Evolutionary conservation across 2,329 filamentous ascomycete genomes (phyloP).

Genomic region (Sporothrix pallida): DNA sequence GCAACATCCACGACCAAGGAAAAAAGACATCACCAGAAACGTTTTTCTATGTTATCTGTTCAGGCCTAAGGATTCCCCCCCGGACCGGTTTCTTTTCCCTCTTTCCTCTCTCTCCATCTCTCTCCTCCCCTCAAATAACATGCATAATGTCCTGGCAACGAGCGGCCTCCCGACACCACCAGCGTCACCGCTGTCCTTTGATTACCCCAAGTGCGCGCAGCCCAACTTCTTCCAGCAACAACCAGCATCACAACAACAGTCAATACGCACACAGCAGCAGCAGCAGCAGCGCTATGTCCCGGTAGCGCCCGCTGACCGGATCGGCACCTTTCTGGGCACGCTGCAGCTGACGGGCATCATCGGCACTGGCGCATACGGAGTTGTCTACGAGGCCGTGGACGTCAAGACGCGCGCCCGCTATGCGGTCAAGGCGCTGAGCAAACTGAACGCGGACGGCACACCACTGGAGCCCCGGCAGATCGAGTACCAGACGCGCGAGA

Average conservation of each 20-base stretch:
- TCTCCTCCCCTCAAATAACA: constrained; percentile 48
- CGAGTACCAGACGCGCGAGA: constrained; percentile 91
- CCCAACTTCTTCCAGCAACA: constrained; percentile 45
- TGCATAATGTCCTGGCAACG: constrained; percentile 62
- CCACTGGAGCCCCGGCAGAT: constrained; percentile 82
- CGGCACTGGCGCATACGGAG: constrained; percentile 93
- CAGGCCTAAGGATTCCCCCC: constrained; percentile 1
- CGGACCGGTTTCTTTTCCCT: constrained; percentile 19
- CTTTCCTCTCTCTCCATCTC: constrained; percentile 23
- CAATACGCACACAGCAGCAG: constrained; percentile 43
- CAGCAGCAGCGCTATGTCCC: constrained; percentile 58
- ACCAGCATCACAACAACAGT: constrained; percentile 46
- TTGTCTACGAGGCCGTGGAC: constrained; percentile 90
- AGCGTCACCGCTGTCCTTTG: constrained; percentile 60
- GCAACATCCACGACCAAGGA: constrained; percentile 1
- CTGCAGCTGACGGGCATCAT: constrained; percentile 84
- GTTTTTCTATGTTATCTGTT: constrained; percentile 6
- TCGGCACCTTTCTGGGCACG: constrained; percentile 83
- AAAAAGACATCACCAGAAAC: background rate
- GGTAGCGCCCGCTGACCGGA: constrained; percentile 77
- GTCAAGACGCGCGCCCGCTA: constrained; percentile 81
- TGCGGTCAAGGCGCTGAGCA: constrained; percentile 97
- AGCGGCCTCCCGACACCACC: constrained; percentile 65
- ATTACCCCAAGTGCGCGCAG: constrained; percentile 54
- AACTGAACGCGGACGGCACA: constrained; percentile 73